These are phyloP conservation scores for Tricholoma sp. DNA, from an alignment of 768 basidiomycete genomes.

Conservation along the genomic window DNA sequence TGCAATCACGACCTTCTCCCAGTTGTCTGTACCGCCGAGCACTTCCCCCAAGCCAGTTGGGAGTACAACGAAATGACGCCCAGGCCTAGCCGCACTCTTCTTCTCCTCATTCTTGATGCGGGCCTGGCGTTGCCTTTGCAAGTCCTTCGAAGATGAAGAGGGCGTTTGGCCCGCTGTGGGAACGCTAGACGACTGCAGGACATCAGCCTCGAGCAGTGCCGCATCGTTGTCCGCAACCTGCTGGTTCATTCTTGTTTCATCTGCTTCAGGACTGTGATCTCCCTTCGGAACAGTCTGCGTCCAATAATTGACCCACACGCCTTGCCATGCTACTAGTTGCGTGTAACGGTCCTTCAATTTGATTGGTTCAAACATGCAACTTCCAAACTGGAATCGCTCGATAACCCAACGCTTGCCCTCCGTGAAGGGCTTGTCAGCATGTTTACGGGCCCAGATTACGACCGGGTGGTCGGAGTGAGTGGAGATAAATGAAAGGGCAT, in stretches of 20 bases:
- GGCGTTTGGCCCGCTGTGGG: background rate
- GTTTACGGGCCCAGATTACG: slow-evolving; percentile 47
- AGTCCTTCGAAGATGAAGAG: slow-evolving; percentile 9
- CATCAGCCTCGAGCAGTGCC: slow-evolving; percentile 15
- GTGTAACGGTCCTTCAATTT: slow-evolving; percentile 47
- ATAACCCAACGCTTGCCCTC: slow-evolving; percentile 47
- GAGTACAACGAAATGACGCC: slow-evolving; percentile 48
- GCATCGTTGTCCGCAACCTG: slow-evolving; percentile 10
- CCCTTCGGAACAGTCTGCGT: slow-evolving; percentile 36
- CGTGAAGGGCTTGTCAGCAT: slow-evolving; percentile 44
- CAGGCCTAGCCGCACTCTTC: slow-evolving; percentile 21
- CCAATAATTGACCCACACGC: slow-evolving; percentile 58
- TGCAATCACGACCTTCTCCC: slow-evolving; percentile 46
- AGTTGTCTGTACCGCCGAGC: slow-evolving; percentile 40
- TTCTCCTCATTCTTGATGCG: slow-evolving; percentile 18
- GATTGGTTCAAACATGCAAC: slow-evolving; percentile 52
- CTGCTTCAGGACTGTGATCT: background rate
- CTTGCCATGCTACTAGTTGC: slow-evolving; percentile 42
- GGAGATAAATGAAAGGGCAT: slow-evolving; percentile 34
- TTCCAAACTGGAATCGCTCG: slow-evolving; percentile 55
- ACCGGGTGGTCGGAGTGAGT: slow-evolving; percentile 37
- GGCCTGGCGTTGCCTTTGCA: slow-evolving; percentile 14
- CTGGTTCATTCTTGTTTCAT: too few relatives aligned
- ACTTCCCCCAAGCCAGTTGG: slow-evolving; percentile 38
- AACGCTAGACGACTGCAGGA: background rate